Base-by-base conservation (phyloP, 208 protist genomes). In the Angomonas deanei region DNA sequence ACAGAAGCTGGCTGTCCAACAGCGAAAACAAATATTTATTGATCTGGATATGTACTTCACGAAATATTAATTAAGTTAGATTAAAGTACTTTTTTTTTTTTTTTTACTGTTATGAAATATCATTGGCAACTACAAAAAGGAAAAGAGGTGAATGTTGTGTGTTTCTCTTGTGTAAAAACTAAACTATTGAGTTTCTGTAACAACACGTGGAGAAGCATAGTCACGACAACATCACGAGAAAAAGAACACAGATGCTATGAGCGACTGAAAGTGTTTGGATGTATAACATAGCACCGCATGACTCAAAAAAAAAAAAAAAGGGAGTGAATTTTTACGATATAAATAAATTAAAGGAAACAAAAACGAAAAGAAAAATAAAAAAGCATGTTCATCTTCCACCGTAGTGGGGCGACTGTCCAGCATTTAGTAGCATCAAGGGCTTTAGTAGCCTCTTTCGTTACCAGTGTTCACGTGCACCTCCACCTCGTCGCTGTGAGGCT, bases 281-380 rank as follows among this genome's bases (percentile, higher is more conserved):
- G 38, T 46, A 46, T 11, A 65, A 21, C 10, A 47, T 36, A 56
- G 26, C 30, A 24, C 15, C 36, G 24, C 23, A 39, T 11, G 8
- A 62, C 10, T 11, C 30, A 55, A 54, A 1, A 46, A 30, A 53
- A 53, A 53, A 28, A 24, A 48, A 63, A 59, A 57, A 66, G n/a
- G n/a, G n/a, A n/a, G n/a, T n/a, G n/a, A n/a, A n/a, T n/a, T n/a
- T n/a, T n/a, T n/a, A n/a, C n/a, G n/a, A n/a, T n/a, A n/a, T n/a
- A n/a, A n/a, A n/a, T n/a, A n/a, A n/a, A n/a, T n/a, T n/a, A n/a
- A n/a, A n/a, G n/a, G n/a, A n/a, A n/a, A n/a, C n/a, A n/a, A n/a
- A n/a, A n/a, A n/a, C n/a, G n/a, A 53, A 53, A 53, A 28, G 23
- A 48, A 63, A 59, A 57, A 66, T 34, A 58, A 64, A 52, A 52